Conservation (phyloP, 2,329 filamentous ascomycete genomes). For the Exophiala sp. region DNA sequence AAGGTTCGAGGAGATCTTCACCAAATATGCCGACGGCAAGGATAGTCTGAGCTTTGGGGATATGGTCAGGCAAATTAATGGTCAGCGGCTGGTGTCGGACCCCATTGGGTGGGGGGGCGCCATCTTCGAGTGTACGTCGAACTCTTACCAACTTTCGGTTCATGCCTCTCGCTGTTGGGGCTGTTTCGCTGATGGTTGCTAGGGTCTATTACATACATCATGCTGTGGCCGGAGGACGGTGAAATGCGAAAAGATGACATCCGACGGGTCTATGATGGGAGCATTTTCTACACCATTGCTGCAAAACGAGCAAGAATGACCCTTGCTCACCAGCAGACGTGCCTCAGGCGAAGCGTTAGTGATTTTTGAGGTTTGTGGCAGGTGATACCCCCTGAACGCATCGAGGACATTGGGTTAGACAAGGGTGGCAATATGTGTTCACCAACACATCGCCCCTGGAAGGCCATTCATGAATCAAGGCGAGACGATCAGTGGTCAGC, state of each 20-base stretch:
- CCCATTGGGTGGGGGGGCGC: slow-evolving; percentile 34
- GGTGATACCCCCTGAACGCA: too few species aligned
- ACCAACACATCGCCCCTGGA: too few species aligned
- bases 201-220: slow-evolving; percentile 30
- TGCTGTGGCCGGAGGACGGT: slow-evolving; percentile 31
- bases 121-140: slow-evolving; percentile 39
- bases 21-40: slow-evolving; percentile 41
- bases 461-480: too few species aligned
- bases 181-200: not conserved
- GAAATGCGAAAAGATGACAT: slow-evolving; percentile 32
- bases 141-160: not conserved
- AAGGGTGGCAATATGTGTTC: too few species aligned
- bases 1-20: slow-evolving; percentile 46
- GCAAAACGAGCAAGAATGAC: not conserved
- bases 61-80: not conserved
- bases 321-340: not conserved
- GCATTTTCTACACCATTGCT: slow-evolving; percentile 3
- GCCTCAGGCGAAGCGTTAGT: not conserved
- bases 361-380: too few species aligned
- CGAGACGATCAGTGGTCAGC: too few species aligned
- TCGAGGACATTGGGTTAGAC: too few species aligned
- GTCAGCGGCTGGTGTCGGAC: not conserved
- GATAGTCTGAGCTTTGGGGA: slow-evolving; percentile 39
- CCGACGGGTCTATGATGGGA: slow-evolving; percentile 29
- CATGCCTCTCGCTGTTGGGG: not conserved